Evolutionary conservation across 768 basidiomycete species (phyloP).

Genomic region (Boletellus emodensis): DNA sequence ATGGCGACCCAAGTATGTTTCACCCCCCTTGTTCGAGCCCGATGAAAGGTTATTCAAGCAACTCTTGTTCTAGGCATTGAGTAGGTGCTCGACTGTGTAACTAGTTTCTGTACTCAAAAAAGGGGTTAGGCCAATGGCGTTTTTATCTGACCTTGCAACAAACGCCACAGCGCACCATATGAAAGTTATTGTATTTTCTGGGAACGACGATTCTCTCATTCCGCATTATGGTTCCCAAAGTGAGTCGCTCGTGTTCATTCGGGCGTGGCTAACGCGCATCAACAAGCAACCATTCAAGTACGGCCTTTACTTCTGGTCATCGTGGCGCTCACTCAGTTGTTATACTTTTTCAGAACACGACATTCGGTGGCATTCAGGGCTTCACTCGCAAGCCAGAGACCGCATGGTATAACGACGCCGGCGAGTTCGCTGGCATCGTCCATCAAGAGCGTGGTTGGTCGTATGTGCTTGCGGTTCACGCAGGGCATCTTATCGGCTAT

Average conservation of each 20-base stretch:
- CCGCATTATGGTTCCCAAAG: conserved; percentile 63
- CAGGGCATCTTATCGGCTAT: conserved; percentile 40
- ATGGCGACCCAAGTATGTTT: conserved; percentile 32
- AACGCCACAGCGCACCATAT: conserved; percentile 54
- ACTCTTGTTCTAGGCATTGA: conserved; percentile 26
- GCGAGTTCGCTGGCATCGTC: conserved; percentile 61
- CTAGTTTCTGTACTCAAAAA: conserved; percentile 6
- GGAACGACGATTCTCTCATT: conserved; percentile 65
- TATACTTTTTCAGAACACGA: conserved; percentile 53
- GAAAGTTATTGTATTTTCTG: conserved; percentile 58
- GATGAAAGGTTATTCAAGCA: not conserved
- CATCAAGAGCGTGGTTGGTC: conserved; percentile 69
- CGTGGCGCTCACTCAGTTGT: not conserved
- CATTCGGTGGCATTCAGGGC: conserved; percentile 73
- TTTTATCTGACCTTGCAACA: conserved; percentile 61
- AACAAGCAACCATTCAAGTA: conserved; percentile 54
- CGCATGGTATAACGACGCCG: conserved; percentile 58
- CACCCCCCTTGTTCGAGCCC: not conserved
- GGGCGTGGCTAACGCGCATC: conserved; percentile 9
- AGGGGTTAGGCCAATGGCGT: conserved; percentile 51
- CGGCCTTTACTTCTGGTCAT: conserved; percentile 4
- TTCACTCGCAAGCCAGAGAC: conserved; percentile 68
- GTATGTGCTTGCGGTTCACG: conserved; percentile 36
- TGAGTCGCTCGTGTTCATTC: conserved; percentile 23
- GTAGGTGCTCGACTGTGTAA: conserved; percentile 21